Base-by-base conservation (phyloP, 768 basidiomycete species). In the Cystofilobasidium capitatum region DNA sequence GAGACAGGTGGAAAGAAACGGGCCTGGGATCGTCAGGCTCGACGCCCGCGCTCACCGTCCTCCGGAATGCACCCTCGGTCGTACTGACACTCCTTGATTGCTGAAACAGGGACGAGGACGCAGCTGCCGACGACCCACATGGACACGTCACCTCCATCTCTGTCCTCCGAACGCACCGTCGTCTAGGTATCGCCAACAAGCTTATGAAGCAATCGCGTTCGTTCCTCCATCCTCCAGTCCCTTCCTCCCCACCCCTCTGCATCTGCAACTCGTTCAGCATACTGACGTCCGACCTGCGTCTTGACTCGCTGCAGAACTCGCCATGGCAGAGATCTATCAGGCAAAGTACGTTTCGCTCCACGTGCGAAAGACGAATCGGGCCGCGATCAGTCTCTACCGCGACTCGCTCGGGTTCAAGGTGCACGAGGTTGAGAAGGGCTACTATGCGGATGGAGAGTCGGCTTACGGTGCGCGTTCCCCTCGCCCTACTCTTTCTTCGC, bases 61-160 rank as follows among this genome's bases (percentile, higher is more conserved):
- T 5, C 44, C 17, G 6, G 44, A 45, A n/a, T n/a, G 6, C 44
- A 45, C 17, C n/a, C n/a, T n/a, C 6, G 44, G 44, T 45, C 6
- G 14, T 3, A 14, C 37, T 40, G 55, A 37, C 24, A 29, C 29
- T 20, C 14, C n/a, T n/a, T n/a, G n/a, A n/a, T n/a, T n/a, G n/a
- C n/a, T n/a, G n/a, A n/a, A n/a, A 29, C 73, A 81, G 80, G 80
- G 81, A 81, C 49, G 80, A 86, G 59, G 83, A 85, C 33, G 81
- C 82, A 1, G 81, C 82, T 12, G 42, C 61, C 29, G 82, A 84
- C 29, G 80, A 84, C 0, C 78, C 79, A 10, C 88, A 92, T 71
- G 93, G 93, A 0, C 93, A 98, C 73, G 89, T 98, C 74, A 98
- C 92, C 17, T 96, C 93, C 6, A 97, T 98, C 74, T 94, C 91